Evolutionary conservation across 202 grass and related monocot species (phyloP), one percentile per base, ranked within the genome.

Genomic region (Panicum virgatum): DNA sequence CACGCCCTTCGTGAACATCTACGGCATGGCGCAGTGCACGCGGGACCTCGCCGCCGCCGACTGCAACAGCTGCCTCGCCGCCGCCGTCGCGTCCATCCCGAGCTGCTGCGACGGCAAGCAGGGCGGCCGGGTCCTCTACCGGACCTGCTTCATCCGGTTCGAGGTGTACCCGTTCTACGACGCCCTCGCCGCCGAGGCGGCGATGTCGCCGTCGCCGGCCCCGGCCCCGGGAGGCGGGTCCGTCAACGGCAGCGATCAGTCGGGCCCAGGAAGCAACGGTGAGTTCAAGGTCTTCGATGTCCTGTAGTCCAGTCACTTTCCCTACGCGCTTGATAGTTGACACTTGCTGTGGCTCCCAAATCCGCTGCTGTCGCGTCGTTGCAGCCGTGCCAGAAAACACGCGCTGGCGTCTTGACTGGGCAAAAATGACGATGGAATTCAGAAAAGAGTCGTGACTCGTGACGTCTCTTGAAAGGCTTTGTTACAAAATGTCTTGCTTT

Each of bases 21-120:
- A 62, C 52, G 89, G 80, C 56, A 60, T 91, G 80, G 66, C 3
- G 23, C 67, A 91, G 74, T 94, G 92, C 86, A 91, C 81, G 23
- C 67, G 80, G 15, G 89, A 94, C 77, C 60, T 87, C 11, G 15
- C 5, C 66, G 9, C 0, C 14, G 75, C 36, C 6, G 60, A 66
- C 30, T 94, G 89, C 80, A 19, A 61, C 42, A 0, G 0, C 3
- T 93, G 88, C 85, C 59, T 90, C 39, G 0, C 0, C 29, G 0
- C 0, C 15, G 4, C 44, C 16, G n/a, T 79, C 36, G 1, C 0
- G 0, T 0, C 0, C 2, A 69, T 86, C 45, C 69, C 27, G 5
- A 12, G 0, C 0, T 23, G 2, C 44, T 85, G 70, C 57, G 4
- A 11, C 0, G 16, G 19, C 7, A 82, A 20, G 51, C 0, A 56